Evolutionary conservation across 805 yeast species (phyloP).

Genomic region (Maudiozyma saulgeensis): DNA sequence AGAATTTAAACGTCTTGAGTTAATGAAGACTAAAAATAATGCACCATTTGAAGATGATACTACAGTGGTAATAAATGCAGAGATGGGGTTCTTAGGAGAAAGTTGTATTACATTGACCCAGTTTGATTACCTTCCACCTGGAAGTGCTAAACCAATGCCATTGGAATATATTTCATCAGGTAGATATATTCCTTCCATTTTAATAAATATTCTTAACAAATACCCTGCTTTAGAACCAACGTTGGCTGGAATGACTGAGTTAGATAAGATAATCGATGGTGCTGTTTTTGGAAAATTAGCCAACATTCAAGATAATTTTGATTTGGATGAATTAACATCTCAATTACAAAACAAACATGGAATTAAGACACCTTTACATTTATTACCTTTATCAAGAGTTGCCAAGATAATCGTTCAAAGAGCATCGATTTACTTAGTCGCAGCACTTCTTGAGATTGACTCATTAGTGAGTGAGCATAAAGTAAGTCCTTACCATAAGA

Average conservation of each 20-base stretch:
- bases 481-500: neutral
- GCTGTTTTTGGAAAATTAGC: constrained; percentile 11
- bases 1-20: constrained; percentile 4
- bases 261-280: constrained; percentile 14
- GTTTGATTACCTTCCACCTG: constrained; percentile 11
- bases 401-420: constrained; percentile 15
- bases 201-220: constrained; percentile 11
- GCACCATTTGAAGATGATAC: neutral
- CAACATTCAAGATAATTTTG: constrained; percentile 3
- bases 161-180: constrained; percentile 24
- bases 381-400: constrained; percentile 5
- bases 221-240: constrained; percentile 3
- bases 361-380: constrained; percentile 2
- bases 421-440: constrained; percentile 18
- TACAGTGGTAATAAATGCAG: constrained; percentile 17
- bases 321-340: neutral
- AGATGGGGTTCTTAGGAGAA: constrained; percentile 23
- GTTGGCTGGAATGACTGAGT: neutral
- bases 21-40: neutral
- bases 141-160: constrained; percentile 14
- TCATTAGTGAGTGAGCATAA: neutral
- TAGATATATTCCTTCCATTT: constrained; percentile 19
- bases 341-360: neutral
- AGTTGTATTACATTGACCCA: constrained; percentile 10
- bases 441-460: constrained; percentile 13